A percentile compares a stretch with the other conserved stretches of the same genome.
These are phyloP conservation scores for Sporothrix pseudoabietina DNA, from an alignment of 2,329 filamentous ascomycete species.

Conservation along the genomic window DNA sequence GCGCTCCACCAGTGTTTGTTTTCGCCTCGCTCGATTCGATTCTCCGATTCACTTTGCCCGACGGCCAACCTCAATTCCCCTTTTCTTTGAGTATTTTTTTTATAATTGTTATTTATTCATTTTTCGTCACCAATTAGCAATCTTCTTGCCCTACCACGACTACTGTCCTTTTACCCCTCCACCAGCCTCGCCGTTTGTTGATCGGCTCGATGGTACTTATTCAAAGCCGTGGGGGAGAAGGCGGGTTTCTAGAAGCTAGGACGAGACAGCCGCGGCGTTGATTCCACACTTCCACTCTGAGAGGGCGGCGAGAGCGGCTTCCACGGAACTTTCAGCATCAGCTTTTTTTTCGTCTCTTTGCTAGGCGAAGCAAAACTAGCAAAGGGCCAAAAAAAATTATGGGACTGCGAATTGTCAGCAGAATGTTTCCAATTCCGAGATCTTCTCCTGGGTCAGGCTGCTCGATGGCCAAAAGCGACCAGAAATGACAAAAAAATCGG, in stretches of 20 bases:
- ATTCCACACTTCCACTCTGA: background rate
- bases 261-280: background rate
- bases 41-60: background rate
- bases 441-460: background rate
- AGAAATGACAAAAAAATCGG: background rate
- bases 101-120: background rate
- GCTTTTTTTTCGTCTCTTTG: background rate
- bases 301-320: background rate
- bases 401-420: background rate
- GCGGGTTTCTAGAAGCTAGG: background rate
- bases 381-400: background rate
- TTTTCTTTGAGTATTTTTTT: background rate
- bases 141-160: background rate
- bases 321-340: background rate
- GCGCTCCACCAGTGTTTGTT: conserved; percentile 14
- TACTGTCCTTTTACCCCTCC: background rate
- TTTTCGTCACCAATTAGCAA: background rate
- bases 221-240: background rate
- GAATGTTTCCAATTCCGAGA: background rate
- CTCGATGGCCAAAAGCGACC: background rate
- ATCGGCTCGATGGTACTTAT: background rate
- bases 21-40: background rate
- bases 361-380: conserved; percentile 4
- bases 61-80: background rate
- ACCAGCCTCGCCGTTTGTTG: background rate